Conservation (phyloP, 2,329 filamentous ascomycete species). For the Stenocarpella maydis region DNA sequence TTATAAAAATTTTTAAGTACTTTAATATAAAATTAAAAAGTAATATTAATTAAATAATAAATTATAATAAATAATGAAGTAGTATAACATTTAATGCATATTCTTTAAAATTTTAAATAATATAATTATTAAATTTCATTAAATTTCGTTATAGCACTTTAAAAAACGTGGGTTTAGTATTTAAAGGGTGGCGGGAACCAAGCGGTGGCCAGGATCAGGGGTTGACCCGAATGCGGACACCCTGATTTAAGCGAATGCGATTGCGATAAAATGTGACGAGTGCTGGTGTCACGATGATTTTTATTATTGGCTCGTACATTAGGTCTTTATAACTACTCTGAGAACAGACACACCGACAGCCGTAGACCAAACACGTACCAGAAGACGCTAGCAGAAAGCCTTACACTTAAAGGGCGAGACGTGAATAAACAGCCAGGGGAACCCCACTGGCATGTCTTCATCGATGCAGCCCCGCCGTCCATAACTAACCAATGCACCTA, state of each 20-base stretch:
- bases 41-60: no score
- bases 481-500: not conserved
- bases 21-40: no score
- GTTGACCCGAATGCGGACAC: no score
- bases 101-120: no score
- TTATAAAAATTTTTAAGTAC: no score
- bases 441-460: not conserved
- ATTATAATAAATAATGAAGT: no score
- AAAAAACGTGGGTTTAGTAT: no score
- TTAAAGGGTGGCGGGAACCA: no score
- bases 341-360: not conserved
- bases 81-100: no score
- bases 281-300: not conserved
- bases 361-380: not conserved
- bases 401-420: not conserved
- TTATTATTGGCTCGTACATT: not conserved
- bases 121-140: no score
- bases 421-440: not conserved
- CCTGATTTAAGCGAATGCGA: conserved; percentile 27
- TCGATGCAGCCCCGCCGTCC: not conserved
- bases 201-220: no score
- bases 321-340: not conserved
- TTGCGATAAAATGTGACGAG: conserved; percentile 2
- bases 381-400: not conserved
- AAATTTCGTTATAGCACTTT: no score